Percentiles rank a stretch among this genome's conserved stretches.
phyloP scores from a whole-genome alignment of 129 eudicot species.

The Helichrysum umbraculigerum region DNA sequence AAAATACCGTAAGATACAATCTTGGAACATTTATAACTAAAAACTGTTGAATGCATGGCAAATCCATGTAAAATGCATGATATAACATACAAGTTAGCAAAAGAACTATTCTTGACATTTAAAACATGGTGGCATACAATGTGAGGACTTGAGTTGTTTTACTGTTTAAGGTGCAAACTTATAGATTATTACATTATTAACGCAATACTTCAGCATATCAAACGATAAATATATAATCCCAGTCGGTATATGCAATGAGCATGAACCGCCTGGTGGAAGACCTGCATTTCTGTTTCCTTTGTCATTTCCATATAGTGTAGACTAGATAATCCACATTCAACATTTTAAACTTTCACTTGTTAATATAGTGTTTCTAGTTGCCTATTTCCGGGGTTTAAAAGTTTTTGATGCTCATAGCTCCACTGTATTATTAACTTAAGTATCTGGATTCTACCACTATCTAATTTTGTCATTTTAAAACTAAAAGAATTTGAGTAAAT shows the following conservation, averaged over 20 bases:
- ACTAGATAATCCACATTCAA: neutral
- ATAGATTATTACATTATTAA: slow-evolving; percentile 10
- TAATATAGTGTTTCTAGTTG: too few species aligned
- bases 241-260: neutral
- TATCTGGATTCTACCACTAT: slow-evolving; percentile 1
- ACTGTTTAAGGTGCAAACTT: slow-evolving; percentile 3
- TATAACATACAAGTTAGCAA: neutral
- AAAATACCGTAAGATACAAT: neutral
- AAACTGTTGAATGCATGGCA: neutral
- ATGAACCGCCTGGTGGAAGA: neutral
- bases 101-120: slow-evolving; percentile 17
- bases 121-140: neutral
- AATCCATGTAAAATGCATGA: slow-evolving; percentile 21
- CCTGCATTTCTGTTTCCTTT: neutral
- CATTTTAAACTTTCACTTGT: neutral
- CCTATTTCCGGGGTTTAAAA: neutral
- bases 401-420: slow-evolving; percentile 10
- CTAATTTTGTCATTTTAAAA: neutral
- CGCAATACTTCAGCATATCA: slow-evolving; percentile 1
- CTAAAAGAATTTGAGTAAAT: neutral
- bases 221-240: neutral
- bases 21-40: neutral
- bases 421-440: neutral
- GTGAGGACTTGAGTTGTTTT: slow-evolving; percentile 1
- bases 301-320: neutral